phyloP scores from a whole-genome alignment of 2,329 filamentous ascomycete genomes.

The Trichoderma sp. region DNA sequence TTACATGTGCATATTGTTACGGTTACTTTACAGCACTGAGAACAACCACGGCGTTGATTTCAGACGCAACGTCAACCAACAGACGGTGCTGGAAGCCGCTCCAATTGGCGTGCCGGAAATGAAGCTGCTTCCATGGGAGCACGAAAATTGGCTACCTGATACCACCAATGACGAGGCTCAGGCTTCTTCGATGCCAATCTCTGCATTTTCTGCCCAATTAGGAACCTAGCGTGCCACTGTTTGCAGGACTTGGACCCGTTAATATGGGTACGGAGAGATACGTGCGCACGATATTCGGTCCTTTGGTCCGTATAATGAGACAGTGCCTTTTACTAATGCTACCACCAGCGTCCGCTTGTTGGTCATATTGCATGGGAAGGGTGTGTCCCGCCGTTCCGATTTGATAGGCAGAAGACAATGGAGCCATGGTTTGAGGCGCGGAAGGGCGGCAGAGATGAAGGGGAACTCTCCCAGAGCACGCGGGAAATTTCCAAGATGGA shows the following conservation, averaged over 20 bases:
- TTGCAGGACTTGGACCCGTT: constrained; percentile 8
- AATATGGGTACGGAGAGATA: constrained; percentile 9
- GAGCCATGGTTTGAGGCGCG: not conserved
- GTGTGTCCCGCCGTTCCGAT: not conserved
- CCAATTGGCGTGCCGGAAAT: not conserved
- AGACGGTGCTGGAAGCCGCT: not conserved
- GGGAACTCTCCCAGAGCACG: not conserved
- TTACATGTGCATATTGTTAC: not conserved
- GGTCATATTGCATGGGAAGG: not conserved
- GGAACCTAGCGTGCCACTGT: not conserved
- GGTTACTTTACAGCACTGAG: not conserved
- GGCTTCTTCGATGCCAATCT: not conserved
- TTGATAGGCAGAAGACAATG: not conserved
- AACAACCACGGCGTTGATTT: not conserved
- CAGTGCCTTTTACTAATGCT: not conserved
- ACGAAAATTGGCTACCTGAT: not conserved
- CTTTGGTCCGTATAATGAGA: constrained; percentile 8
- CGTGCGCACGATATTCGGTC: constrained; percentile 14
- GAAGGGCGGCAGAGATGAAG: not conserved
- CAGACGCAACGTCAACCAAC: not conserved
- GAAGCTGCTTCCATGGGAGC: not conserved
- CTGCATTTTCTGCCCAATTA: constrained; percentile 3
- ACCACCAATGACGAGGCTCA: constrained; percentile 6
- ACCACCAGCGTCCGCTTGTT: not conserved
- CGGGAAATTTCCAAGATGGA: not conserved